phyloP scores from a whole-genome alignment of 768 basidiomycete species.

The Agrocybe praecox region DNA sequence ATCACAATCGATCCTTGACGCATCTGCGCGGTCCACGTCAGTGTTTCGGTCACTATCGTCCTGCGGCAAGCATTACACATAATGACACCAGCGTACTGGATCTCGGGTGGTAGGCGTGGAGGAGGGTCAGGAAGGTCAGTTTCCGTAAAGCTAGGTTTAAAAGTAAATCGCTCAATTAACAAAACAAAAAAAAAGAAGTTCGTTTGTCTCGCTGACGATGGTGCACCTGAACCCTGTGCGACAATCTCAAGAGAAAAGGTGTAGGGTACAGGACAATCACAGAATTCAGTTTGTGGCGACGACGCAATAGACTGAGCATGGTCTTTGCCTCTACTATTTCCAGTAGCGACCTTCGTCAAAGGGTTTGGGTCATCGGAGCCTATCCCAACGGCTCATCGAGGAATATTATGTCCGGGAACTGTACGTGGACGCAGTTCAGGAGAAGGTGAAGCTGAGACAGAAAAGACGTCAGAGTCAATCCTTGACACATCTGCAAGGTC shows the following conservation, averaged over 20 bases:
- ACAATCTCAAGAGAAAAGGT: neutral
- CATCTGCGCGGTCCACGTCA: no score
- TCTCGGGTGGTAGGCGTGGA: constrained; percentile 80
- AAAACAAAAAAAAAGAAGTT: constrained; percentile 99
- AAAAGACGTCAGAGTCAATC: no score
- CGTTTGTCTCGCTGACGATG: constrained; percentile 52
- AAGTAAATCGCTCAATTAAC: constrained; percentile 95
- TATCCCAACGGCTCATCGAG: no score
- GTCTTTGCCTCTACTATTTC: constrained; percentile 23
- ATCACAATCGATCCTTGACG: no score
- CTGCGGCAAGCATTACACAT: constrained; percentile 98
- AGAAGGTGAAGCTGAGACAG: no score
- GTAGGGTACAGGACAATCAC: no score
- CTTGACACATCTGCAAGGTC: no score
- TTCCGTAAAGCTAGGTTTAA: constrained; percentile 85
- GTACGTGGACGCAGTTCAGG: no score
- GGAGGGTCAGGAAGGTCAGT: constrained; percentile 66
- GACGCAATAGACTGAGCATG: constrained; percentile 10
- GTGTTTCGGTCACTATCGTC: no score
- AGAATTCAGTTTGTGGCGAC: no score
- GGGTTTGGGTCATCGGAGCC: constrained; percentile 39
- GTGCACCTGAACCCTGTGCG: constrained; percentile 12
- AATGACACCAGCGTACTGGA: constrained; percentile 98
- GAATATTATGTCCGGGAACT: no score
- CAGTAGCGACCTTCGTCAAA: constrained; percentile 38